phyloP scores from a whole-genome alignment of 2,329 filamentous ascomycete genomes.

The Aureobasidium sp. region DNA sequence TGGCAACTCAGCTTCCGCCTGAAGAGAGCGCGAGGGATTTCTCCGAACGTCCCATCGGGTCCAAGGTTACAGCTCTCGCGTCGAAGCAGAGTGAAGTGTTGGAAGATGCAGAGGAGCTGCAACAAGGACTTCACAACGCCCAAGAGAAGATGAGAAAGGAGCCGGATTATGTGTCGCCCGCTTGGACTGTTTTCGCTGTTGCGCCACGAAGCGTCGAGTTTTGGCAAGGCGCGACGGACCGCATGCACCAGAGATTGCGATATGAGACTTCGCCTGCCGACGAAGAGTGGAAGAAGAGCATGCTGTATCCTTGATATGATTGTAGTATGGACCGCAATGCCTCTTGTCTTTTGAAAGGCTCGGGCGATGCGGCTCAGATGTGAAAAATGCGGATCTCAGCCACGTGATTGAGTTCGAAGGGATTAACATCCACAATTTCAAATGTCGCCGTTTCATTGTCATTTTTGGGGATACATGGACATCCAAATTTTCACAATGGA shows the following conservation, averaged over 20 bases:
- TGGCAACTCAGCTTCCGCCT: not conserved
- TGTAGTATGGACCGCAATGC: too few relatives aligned
- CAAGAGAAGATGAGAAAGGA: not conserved
- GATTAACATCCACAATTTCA: too few relatives aligned
- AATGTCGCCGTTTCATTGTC: too few relatives aligned
- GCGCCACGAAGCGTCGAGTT: not conserved
- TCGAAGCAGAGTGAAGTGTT: not conserved
- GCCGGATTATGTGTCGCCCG: not conserved
- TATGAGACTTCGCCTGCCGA: not conserved
- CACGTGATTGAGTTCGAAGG: too few relatives aligned
- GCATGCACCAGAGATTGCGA: not conserved
- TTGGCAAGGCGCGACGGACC: not conserved
- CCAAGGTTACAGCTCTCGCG: not conserved
- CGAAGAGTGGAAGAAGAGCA: not conserved
- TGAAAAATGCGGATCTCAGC: too few relatives aligned
- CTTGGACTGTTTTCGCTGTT: not conserved
- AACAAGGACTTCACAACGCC: not conserved
- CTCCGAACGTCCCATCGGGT: not conserved
- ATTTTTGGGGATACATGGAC: too few relatives aligned
- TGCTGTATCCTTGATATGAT: not conserved
- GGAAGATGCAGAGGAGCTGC: not conserved
- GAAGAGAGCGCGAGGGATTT: not conserved
- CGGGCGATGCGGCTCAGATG: too few relatives aligned
- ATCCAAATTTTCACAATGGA: too few relatives aligned
- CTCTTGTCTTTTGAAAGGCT: too few relatives aligned